phyloP scores from a whole-genome alignment of 176 grass and related monocot species.

The Avena atlantica region DNA sequence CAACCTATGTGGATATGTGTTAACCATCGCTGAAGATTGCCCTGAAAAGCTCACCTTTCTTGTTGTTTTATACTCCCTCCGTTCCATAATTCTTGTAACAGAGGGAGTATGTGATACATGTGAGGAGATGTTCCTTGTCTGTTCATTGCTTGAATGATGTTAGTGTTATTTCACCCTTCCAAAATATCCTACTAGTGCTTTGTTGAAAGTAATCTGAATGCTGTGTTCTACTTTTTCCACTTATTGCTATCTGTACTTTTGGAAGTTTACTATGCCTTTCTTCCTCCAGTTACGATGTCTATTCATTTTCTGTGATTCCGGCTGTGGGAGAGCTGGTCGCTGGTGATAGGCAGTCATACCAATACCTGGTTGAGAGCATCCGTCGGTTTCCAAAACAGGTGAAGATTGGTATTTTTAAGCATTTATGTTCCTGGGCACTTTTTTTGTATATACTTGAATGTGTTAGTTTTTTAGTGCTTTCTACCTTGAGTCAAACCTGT shows the following conservation, averaged over 20 bases:
- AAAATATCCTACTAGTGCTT: not conserved
- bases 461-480: not conserved
- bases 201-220: not conserved
- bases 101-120: not conserved
- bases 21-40: not conserved
- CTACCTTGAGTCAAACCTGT: not conserved
- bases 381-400: constrained; percentile 88
- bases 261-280: not conserved
- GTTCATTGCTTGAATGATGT: not conserved
- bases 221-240: not conserved
- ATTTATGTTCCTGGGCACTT: not conserved
- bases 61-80: not conserved
- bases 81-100: too few species aligned
- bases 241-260: not conserved
- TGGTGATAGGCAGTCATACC: constrained; percentile 79
- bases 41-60: not conserved
- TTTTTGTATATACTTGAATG: not conserved
- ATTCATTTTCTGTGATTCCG: constrained; percentile 97
- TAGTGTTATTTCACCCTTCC: not conserved
- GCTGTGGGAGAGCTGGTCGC: constrained; percentile 84
- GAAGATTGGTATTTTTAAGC: not conserved
- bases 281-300: constrained; percentile 72
- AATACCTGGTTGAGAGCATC: constrained; percentile 96
- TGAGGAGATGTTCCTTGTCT: not conserved
- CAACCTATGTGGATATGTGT: not conserved